Conservation (phyloP, 192 early-diverging fungal species). For the Backusella tarrabulga region DNA sequence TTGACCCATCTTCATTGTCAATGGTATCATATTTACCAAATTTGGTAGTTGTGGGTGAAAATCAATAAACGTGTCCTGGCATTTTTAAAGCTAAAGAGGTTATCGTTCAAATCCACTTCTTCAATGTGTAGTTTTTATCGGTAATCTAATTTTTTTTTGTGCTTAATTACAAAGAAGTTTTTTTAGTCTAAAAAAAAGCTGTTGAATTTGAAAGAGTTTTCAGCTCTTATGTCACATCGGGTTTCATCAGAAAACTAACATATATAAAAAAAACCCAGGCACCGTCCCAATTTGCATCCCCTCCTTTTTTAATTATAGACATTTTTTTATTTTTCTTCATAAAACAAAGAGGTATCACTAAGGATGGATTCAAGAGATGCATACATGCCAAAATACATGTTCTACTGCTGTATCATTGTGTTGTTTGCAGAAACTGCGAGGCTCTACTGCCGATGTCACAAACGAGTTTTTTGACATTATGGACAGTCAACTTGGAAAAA, state of each 20-base stretch:
- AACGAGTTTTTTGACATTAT: constrained; percentile 65
- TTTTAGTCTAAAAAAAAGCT: neutral
- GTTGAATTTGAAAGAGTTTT: neutral
- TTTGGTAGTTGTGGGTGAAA: neutral
- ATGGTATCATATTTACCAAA: neutral
- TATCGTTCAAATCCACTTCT: neutral
- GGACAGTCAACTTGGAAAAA: constrained; percentile 28
- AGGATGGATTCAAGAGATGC: constrained; percentile 44
- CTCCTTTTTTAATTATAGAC: neutral
- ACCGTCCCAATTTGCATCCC: neutral
- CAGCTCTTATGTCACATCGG: neutral
- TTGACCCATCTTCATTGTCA: neutral
- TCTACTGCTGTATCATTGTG: constrained; percentile 38
- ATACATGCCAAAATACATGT: constrained; percentile 40
- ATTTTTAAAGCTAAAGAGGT: neutral
- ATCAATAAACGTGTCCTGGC: neutral
- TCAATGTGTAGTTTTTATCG: neutral
- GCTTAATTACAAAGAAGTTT: neutral
- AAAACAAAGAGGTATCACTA: neutral
- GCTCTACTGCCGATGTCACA: constrained; percentile 47
- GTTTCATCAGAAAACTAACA: neutral
- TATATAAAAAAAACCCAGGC: neutral
- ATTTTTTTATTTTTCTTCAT: neutral
- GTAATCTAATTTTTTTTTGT: neutral
- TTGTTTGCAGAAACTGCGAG: constrained; percentile 55